Percentiles rank a stretch among this genome's conserved stretches.
These are phyloP conservation scores for Lyophyllum decastes DNA, from an alignment of 768 basidiomycete genomes.

Conservation along the genomic window DNA sequence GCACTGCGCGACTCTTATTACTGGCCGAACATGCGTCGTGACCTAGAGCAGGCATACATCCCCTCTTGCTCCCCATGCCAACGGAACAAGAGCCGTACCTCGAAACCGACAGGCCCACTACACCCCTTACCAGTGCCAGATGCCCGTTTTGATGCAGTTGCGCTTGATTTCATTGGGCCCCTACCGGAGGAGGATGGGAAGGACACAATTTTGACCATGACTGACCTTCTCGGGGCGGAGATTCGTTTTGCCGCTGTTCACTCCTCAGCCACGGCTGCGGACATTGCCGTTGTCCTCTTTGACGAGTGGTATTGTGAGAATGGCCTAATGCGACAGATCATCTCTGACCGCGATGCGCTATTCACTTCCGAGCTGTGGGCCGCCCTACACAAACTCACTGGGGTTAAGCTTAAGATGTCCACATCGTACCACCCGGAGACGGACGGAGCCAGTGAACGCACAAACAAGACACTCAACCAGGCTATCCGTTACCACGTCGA, in stretches of 20 bases:
- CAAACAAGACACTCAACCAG: slow-evolving; percentile 36
- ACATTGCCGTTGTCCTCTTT: slow-evolving; percentile 25
- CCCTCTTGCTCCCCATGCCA: slow-evolving; percentile 11
- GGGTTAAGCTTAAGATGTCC: slow-evolving; percentile 32
- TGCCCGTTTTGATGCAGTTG: slow-evolving; percentile 22
- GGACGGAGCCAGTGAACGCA: slow-evolving; percentile 34
- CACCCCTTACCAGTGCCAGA: slow-evolving; percentile 25
- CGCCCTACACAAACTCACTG: slow-evolving; percentile 24
- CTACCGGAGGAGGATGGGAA: slow-evolving; percentile 26
- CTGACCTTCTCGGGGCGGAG: slow-evolving; percentile 24
- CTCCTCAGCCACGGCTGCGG: slow-evolving; percentile 11
- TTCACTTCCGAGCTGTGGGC: slow-evolving; percentile 32
- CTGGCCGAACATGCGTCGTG: slow-evolving; percentile 34
- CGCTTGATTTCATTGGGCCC: slow-evolving; percentile 33
- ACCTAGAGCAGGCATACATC: slow-evolving; percentile 9
- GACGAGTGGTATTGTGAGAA: slow-evolving; percentile 32
- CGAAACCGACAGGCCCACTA: slow-evolving; percentile 26
- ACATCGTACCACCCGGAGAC: slow-evolving; percentile 40
- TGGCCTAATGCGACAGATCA: slow-evolving; percentile 28
- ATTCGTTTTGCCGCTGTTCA: slow-evolving; percentile 14
- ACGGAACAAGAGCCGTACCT: slow-evolving; percentile 29
- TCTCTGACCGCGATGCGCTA: slow-evolving; percentile 31
- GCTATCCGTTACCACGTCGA: slow-evolving; percentile 27
- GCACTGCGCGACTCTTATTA: slow-evolving; percentile 25
- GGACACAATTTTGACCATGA: slow-evolving; percentile 27